phyloP scores from a whole-genome alignment of 495 filamentous ascomycete species.

The Daldinia grandis region DNA sequence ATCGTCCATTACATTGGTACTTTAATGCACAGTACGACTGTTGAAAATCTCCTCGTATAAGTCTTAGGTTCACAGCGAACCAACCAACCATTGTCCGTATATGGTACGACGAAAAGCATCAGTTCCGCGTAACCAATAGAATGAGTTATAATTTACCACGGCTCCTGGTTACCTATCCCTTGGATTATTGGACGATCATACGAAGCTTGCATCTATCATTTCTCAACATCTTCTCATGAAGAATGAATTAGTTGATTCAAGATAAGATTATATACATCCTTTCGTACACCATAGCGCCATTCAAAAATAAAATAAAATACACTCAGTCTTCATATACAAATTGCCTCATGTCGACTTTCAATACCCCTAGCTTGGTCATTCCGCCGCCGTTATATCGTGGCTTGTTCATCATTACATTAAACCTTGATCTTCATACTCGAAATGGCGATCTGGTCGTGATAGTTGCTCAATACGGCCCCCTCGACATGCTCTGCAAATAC shows the following conservation, averaged over 20 bases:
- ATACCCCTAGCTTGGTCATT: neutral
- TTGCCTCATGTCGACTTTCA: neutral
- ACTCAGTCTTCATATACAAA: neutral
- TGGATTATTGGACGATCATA: neutral
- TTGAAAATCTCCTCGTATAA: neutral
- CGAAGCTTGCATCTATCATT: neutral
- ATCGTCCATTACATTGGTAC: neutral
- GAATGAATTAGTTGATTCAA: neutral
- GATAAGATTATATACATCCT: neutral
- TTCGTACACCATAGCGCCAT: neutral
- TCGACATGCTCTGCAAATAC: slow-evolving; percentile 71
- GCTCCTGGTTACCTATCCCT: neutral
- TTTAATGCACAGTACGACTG: neutral
- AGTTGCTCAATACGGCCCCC: slow-evolving; percentile 58
- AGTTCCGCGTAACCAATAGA: neutral
- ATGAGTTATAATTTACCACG: neutral
- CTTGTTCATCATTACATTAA: neutral
- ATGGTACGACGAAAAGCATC: slow-evolving; percentile 1
- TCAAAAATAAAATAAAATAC: neutral
- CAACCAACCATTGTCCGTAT: neutral
- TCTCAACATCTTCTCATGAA: neutral
- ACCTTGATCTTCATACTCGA: slow-evolving; percentile 30
- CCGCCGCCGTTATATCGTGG: neutral
- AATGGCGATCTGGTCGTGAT: slow-evolving; percentile 47
- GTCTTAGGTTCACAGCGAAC: neutral